Base-by-base conservation (phyloP, 1,139 yeast species). In the Pichia sp. region DNA sequence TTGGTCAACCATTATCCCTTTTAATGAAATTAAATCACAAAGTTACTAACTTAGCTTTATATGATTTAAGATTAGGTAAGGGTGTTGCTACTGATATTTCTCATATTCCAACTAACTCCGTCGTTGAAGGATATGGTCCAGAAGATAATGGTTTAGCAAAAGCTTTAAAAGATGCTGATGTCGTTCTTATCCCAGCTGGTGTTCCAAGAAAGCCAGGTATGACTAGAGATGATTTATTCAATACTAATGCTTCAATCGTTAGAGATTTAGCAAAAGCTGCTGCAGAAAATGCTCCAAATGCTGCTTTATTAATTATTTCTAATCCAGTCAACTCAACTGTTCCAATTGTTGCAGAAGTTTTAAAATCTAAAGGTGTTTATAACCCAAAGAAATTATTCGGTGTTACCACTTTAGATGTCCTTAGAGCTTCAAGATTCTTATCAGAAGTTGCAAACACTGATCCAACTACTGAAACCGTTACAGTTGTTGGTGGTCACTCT, bases 181-280 rank as follows among this genome's bases (percentile, higher is more conserved):
- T 92, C 55, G 95, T 92, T 50, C 74, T 92, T 57, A 90, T 92
- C 67, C 97, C 98, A 60, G 98, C 98, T 49, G 98, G 98, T 71
- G 96, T 92, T 48, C 98, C 98, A 70, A 86, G 98, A 76, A 92
- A 92, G 76, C 97, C 97, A 55, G 97, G 97, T 65, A 90, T 90
- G 97, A 89, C 97, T 61, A 80, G 95, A 76, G 98, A 92, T 67
- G 98, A 92, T 65, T 78, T 92, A 65, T 92, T 92, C 82, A 87
- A 87, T 75, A 90, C 95, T 70, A 92, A 92, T 65, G 98, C 98
- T 42, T 84, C 95, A 42, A 92, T 92, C 65, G 95, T 92, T 55
- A 82, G 94, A 66, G 95, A 84, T 64, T 77, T 92, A 65, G 95
- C 96, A 57, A 77, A 83, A 67, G 90, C 95, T 35, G 80, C 84